Conservation (phyloP, 495 filamentous ascomycete genomes). For the Endocarpon pusillum region DNA sequence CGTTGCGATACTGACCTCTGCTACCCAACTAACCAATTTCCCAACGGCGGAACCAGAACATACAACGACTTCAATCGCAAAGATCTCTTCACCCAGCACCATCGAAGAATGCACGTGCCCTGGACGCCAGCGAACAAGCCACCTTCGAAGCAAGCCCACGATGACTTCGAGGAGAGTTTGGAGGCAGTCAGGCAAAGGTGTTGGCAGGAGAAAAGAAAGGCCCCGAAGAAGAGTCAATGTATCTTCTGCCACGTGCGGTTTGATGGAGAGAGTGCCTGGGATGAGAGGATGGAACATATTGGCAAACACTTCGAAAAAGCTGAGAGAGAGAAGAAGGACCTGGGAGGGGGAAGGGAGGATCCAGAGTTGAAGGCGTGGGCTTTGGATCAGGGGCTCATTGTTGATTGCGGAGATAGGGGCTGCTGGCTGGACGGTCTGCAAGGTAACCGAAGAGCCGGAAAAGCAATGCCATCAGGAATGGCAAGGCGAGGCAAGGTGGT, state of each 20-base stretch:
- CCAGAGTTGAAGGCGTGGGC: conserved; percentile 33
- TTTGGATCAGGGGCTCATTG: conserved; percentile 27
- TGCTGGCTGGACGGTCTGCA: no score
- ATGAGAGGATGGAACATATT: conserved; percentile 80
- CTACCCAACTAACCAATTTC: conserved; percentile 21
- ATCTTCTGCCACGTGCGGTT: conserved; percentile 50
- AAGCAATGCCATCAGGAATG: no score
- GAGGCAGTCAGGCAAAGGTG: conserved; percentile 38
- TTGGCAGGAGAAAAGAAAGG: conserved; percentile 36
- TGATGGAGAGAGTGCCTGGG: conserved; percentile 49
- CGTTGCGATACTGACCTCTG: conserved; percentile 57
- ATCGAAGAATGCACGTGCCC: conserved; percentile 78
- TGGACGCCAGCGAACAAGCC: conserved; percentile 15
- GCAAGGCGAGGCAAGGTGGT: no score
- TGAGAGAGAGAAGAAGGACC: conserved; percentile 11
- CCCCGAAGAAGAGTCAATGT: conserved; percentile 48
- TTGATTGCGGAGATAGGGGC: no score
- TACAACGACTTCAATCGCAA: conserved; percentile 77
- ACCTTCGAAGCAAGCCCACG: conserved; percentile 27
- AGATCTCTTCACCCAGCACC: conserved; percentile 82
- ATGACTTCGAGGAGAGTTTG: conserved; percentile 25
- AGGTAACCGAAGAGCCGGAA: no score
- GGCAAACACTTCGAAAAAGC: conserved; percentile 59
- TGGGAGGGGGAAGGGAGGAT: conserved; percentile 23
- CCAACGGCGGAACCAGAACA: conserved; percentile 7